Percentiles rank a stretch among this genome's conserved stretches.
phyloP scores from a whole-genome alignment of 1,284 basidiomycete genomes.

The Moesziomyces globuligerus region DNA sequence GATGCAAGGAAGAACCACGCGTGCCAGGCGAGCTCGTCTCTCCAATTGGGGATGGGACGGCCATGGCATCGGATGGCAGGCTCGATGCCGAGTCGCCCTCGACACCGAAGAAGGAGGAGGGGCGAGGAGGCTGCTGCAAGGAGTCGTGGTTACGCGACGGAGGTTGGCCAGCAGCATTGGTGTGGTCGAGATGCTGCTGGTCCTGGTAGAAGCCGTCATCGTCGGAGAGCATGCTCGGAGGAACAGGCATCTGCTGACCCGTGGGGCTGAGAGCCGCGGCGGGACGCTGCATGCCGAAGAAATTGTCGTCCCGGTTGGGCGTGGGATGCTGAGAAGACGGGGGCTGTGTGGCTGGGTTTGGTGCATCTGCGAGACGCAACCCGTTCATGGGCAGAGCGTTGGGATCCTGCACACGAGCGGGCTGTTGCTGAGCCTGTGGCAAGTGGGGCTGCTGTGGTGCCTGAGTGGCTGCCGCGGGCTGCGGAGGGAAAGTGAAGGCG shows the following conservation, averaged over 20 bases:
- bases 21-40: constrained; percentile 16
- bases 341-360: constrained; percentile 10
- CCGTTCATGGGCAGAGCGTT: constrained; percentile 19
- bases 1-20: constrained; percentile 20
- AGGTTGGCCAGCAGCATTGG: constrained; percentile 17
- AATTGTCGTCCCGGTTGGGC: constrained; percentile 30
- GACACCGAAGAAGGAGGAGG: constrained; percentile 51
- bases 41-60: constrained; percentile 6
- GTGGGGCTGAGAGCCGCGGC: constrained; percentile 41
- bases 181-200: constrained; percentile 28
- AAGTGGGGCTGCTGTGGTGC: neutral
- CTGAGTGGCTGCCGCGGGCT: neutral
- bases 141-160: constrained; percentile 23
- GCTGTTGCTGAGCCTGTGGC: constrained; percentile 1
- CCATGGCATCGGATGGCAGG: constrained; percentile 8
- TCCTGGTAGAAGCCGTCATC: constrained; percentile 41
- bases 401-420: constrained; percentile 9
- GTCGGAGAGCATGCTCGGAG: constrained; percentile 28
- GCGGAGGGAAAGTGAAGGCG: constrained; percentile 12
- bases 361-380: constrained; percentile 15
- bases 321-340: constrained; percentile 3
- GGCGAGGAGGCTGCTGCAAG: constrained; percentile 21
- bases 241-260: constrained; percentile 40
- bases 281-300: constrained; percentile 58
- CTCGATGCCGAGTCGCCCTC: constrained; percentile 22